phyloP scores from a whole-genome alignment of 495 filamentous ascomycete genomes.

The Collariella sp. region DNA sequence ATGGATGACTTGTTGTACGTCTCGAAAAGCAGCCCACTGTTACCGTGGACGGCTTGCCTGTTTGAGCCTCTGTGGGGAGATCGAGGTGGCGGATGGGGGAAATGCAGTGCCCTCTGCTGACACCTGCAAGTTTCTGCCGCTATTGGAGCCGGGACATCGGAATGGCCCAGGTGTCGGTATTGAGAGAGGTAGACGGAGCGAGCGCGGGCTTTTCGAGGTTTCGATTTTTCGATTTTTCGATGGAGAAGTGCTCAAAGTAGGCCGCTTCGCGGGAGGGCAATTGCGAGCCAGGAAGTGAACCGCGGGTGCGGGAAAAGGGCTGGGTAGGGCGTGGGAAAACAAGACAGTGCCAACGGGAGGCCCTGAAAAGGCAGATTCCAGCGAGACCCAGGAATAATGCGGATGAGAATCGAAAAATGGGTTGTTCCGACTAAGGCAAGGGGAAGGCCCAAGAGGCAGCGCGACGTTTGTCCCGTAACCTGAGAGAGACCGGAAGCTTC shows the following conservation, averaged over 20 bases:
- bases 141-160: constrained; percentile 26
- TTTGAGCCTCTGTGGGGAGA: constrained; percentile 17
- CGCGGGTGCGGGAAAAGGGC: not conserved
- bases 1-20: constrained; percentile 28
- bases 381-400: not conserved
- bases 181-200: not conserved
- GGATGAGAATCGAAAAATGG: constrained; percentile 23
- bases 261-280: constrained; percentile 5
- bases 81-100: constrained; percentile 8
- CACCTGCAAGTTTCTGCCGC: constrained; percentile 23
- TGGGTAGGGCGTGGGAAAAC: not conserved
- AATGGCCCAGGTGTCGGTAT: constrained; percentile 8
- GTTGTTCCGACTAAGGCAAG: constrained; percentile 17
- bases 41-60: constrained; percentile 38
- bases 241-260: not conserved
- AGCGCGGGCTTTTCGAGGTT: not conserved
- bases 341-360: constrained; percentile 9
- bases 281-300: not conserved
- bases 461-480: not conserved
- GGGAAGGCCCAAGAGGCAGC: constrained; percentile 12
- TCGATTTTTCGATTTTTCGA: not conserved
- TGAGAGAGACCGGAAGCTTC: constrained; percentile 9
- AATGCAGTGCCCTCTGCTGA: constrained; percentile 24
- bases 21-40: constrained; percentile 40
- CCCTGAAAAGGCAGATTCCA: constrained; percentile 12